Evolutionary conservation across 179 eudicot genomes (phyloP).

Genomic region (Pouteria campechiana): DNA sequence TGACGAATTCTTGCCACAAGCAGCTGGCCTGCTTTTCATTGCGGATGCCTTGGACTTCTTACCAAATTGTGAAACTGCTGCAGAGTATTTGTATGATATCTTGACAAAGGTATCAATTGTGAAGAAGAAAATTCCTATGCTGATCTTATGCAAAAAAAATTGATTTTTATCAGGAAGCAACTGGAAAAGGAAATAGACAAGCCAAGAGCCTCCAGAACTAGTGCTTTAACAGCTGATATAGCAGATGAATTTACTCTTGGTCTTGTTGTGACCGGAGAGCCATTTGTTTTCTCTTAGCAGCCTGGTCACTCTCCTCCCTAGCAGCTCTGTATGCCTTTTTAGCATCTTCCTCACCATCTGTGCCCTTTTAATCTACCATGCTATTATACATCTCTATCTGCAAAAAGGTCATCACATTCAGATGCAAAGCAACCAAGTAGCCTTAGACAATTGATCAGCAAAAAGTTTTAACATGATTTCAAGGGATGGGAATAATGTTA

Average conservation of each 20-base stretch:
- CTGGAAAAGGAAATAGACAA: conserved; percentile 96
- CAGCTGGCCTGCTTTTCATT: conserved; percentile 70
- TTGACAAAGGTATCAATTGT: conserved; percentile 70
- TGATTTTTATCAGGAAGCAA: conserved; percentile 88
- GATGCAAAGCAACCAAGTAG: too few species aligned
- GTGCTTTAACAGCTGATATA: conserved; percentile 61
- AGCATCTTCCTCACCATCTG: conserved; percentile 47
- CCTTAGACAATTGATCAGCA: too few species aligned
- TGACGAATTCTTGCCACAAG: conserved; percentile 84
- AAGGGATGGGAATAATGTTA: too few species aligned
- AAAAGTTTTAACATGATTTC: too few species aligned
- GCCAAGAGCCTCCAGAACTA: conserved; percentile 70
- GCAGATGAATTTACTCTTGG: conserved; percentile 67
- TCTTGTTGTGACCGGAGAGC: conserved; percentile 52
- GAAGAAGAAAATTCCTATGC: conserved; percentile 67
- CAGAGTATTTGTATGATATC: conserved; percentile 88
- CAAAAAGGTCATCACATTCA: too few species aligned
- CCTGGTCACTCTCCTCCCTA: conserved; percentile 31
- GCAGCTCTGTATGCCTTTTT: conserved; percentile 80
- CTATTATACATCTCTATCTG: conserved; percentile 70
- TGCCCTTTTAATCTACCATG: conserved; percentile 68
- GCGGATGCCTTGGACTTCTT: conserved; percentile 90
- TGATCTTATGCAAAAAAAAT: conserved; percentile 85
- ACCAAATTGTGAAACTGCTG: conserved; percentile 68
- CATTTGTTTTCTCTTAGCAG: conserved; percentile 57